Conservation (phyloP, 768 basidiomycete species). For the Boletus rubroflammeus region DNA sequence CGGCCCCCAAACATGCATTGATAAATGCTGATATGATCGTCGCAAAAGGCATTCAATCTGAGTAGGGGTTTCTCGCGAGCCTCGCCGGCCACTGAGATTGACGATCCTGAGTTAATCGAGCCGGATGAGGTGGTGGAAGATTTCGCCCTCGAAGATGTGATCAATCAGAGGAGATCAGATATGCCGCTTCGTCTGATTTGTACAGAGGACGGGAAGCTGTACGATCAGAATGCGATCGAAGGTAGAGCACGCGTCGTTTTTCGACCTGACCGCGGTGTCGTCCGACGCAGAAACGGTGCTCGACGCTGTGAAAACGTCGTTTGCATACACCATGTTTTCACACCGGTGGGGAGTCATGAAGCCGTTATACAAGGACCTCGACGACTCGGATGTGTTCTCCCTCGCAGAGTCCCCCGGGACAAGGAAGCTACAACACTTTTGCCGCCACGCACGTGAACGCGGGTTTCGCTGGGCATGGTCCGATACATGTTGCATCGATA, state of each 20-base stretch:
- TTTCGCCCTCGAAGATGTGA: slow-evolving; percentile 12
- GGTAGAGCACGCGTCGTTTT: slow-evolving; percentile 9
- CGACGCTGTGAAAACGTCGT: slow-evolving; percentile 11
- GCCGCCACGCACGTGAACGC: slow-evolving; percentile 12
- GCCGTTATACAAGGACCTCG: slow-evolving; percentile 15
- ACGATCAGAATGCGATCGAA: slow-evolving; percentile 16
- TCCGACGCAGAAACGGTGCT: neutral
- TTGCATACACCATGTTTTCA: slow-evolving; percentile 25
- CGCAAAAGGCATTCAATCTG: neutral
- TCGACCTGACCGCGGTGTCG: slow-evolving; percentile 6
- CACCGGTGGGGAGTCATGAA: slow-evolving; percentile 22
- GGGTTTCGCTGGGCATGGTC: slow-evolving; percentile 28
- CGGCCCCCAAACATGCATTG: neutral
- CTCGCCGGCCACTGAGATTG: neutral
- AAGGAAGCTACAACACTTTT: slow-evolving; percentile 19
- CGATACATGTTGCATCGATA: slow-evolving; percentile 31
- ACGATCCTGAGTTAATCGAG: neutral
- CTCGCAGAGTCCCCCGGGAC: slow-evolving; percentile 11
- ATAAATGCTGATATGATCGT: neutral
- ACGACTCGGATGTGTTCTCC: slow-evolving; percentile 15
- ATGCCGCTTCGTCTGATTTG: slow-evolving; percentile 26
- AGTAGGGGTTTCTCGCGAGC: neutral
- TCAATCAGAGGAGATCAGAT: slow-evolving; percentile 11
- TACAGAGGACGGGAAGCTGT: slow-evolving; percentile 24
- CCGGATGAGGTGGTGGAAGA: neutral